Conservation (phyloP, 345 rosid genomes). For the Acer saccharum region DNA sequence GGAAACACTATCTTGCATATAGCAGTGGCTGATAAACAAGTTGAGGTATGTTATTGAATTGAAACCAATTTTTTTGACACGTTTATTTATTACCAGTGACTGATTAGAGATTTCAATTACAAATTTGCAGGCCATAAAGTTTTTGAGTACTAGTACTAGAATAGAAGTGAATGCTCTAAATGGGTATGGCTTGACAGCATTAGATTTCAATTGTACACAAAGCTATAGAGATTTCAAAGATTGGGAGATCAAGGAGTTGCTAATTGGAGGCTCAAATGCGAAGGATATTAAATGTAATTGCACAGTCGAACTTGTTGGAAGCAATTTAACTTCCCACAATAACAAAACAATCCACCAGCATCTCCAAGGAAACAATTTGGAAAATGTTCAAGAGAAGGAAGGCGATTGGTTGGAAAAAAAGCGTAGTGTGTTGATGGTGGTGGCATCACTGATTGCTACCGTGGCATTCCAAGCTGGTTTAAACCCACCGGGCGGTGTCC, state of each 20-base stretch:
- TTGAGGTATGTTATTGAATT: conserved; percentile 25
- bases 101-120: neutral
- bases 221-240: neutral
- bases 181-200: neutral
- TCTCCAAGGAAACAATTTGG: no score
- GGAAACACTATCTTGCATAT: conserved; percentile 31
- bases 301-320: no score
- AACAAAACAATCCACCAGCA: no score
- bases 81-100: neutral
- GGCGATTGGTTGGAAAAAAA: neutral
- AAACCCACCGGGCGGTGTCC: conserved; percentile 19
- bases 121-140: conserved; percentile 5
- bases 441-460: conserved; percentile 19
- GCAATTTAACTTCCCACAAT: no score
- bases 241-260: neutral
- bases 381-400: no score
- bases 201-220: neutral
- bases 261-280: neutral
- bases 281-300: no score
- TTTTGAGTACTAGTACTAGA: neutral
- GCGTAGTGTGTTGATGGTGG: conserved; percentile 9
- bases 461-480: conserved; percentile 25
- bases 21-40: conserved; percentile 20
- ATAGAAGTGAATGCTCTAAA: neutral
- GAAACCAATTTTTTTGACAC: neutral